Evolutionary conservation across 2,329 filamentous ascomycete genomes (phyloP), one percentile per base, ranked within the genome.

Genomic region (Verticillium albo-atrum): DNA sequence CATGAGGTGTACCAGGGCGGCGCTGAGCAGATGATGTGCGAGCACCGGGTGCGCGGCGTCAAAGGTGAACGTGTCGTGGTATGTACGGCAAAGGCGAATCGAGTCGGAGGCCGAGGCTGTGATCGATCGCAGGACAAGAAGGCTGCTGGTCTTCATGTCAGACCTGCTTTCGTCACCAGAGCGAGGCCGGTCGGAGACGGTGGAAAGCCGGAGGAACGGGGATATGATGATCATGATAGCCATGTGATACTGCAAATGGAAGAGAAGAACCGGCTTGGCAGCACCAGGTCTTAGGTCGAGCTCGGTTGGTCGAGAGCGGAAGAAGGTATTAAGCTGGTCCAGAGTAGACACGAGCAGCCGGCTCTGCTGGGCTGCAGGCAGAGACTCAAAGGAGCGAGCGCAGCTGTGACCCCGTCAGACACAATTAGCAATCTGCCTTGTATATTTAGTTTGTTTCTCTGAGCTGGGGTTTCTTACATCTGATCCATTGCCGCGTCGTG

Each of bases 401-500:
- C 4, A 30, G 28, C 28, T 30, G 9, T 30, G 28, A 5, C 28
- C n/a, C n/a, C n/a, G n/a, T n/a, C n/a, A n/a, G n/a, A n/a, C n/a
- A n/a, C n/a, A n/a, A n/a, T n/a, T n/a, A n/a, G n/a, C n/a, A n/a
- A n/a, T n/a, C n/a, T n/a, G n/a, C n/a, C n/a, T n/a, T n/a, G n/a
- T n/a, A n/a, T n/a, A n/a, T n/a, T n/a, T n/a, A n/a, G n/a, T n/a
- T n/a, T n/a, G n/a, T n/a, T n/a, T n/a, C n/a, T n/a, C n/a, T n/a
- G n/a, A n/a, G n/a, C n/a, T n/a, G n/a, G n/a, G n/a, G n/a, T n/a
- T n/a, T n/a, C 61, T 54, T 61, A 64, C 62, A 64, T 60, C 28
- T 63, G 62, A 4, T 64, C 62, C 62, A 64, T 63, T n/a, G 60
- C 57, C 42, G 61, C 57, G 23, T 64, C 62, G 25, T 63, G 61